Conservation (phyloP, 805 yeast species). For the Lipomyces orientalis region DNA sequence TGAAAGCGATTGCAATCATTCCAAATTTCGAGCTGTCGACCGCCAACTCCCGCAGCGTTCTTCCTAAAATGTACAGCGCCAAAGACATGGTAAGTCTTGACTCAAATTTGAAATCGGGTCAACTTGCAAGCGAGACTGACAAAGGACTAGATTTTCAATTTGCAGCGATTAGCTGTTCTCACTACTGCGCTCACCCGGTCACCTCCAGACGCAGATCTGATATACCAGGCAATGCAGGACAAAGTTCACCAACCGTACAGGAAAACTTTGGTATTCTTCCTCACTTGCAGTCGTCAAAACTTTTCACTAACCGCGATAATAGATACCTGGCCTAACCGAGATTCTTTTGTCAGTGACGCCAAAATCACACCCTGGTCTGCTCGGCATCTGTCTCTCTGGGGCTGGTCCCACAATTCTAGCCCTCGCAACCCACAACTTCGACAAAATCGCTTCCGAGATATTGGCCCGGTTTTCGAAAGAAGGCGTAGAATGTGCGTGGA, state of each 20-base stretch:
- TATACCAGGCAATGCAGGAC: conserved; percentile 96
- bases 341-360: conserved; percentile 79
- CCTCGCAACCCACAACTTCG: conserved; percentile 87
- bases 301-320: not conserved
- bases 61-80: conserved; percentile 78
- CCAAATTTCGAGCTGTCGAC: conserved; percentile 96
- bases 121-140: not conserved
- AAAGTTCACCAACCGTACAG: conserved; percentile 97
- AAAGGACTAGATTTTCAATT: conserved; percentile 67
- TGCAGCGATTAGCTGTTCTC: conserved; percentile 89
- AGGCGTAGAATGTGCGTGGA: conserved; percentile 77
- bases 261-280: conserved; percentile 58
- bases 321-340: conserved; percentile 85
- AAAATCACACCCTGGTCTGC: conserved; percentile 75
- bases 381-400: conserved; percentile 95
- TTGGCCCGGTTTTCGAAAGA: conserved; percentile 69
- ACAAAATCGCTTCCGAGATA: conserved; percentile 78
- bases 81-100: conserved; percentile 61
- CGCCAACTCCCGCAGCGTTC: conserved; percentile 85
- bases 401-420: conserved; percentile 98
- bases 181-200: conserved; percentile 89
- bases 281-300: not conserved
- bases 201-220: conserved; percentile 80
- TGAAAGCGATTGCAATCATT: conserved; percentile 87
- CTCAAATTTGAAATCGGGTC: not conserved